Base-by-base conservation (phyloP, 2,329 filamentous ascomycete species). In the Claviceps humidiphila region DNA sequence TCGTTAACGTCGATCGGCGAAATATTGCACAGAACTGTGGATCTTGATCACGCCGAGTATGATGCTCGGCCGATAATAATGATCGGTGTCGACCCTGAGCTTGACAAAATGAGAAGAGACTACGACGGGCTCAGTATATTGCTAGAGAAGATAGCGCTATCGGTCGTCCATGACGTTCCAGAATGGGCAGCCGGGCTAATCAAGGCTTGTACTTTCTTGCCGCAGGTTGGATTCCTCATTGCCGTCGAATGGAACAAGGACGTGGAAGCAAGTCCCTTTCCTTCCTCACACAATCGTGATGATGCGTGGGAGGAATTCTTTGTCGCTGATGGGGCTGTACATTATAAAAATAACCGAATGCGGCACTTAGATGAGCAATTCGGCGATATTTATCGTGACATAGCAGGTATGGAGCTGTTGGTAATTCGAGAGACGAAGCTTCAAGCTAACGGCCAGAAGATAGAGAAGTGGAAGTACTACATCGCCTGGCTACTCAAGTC, bases 311-410 rank as follows among this genome's bases (percentile, higher is more conserved):
- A 89, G 54, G 78, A 80, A 52, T 81, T 86, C 63, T 95, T 97
- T 59, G 74, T 75, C 2, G 85, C 85, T 0, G 81, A 85, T 17
- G 80, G 77, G 2, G 74, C 78, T 50, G 81, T 81, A 0, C 95
- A 93, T 65, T 97, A 90, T 72, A 98, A 97, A 64, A 95, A 90
- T 57, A 73, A 68, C 5, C 77, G 83, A 53, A 95, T 95, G 84
- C 76, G 72, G 53, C 82, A 90, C 56, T 77, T 98, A 67, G 91
- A 97, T 61, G 73, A 78, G 9, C 77, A 85, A 53, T 83, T 89
- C 58, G 93, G 93, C 11, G 91, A 97, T 64, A 77, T 95, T 34
- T 91, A 91, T 60, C 82, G 85, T 40, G 75, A 81, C 53, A 95
- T 98, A 52, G 86, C 87, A 59, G 85, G 87, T 87, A 72, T 63